A percentile compares a stretch with the other conserved stretches of the same genome.
These are phyloP conservation scores for Triticum monococcum DNA, from an alignment of 176 grass and related monocot species.

Conservation along the genomic window DNA sequence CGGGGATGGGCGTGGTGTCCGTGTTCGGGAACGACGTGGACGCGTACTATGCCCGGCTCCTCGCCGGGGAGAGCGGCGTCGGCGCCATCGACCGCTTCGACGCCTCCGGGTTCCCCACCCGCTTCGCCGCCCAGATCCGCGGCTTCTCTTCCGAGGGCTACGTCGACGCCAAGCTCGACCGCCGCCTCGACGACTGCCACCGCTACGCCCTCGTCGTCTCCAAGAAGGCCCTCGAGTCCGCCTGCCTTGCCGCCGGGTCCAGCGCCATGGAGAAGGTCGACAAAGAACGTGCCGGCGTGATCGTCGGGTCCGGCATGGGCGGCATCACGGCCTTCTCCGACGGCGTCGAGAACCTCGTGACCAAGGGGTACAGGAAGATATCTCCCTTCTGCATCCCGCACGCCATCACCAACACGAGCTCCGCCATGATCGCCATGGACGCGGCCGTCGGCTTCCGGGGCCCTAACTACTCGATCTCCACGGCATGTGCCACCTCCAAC, in stretches of 20 bases:
- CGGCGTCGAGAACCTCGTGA: conserved; percentile 10
- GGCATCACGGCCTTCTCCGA: conserved; percentile 17
- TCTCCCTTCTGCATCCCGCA: conserved; percentile 25
- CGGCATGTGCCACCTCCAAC: conserved; percentile 45
- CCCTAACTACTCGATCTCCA: conserved; percentile 27
- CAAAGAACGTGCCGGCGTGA: conserved; percentile 33
- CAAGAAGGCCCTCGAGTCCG: conserved; percentile 56
- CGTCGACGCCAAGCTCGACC: conserved; percentile 40
- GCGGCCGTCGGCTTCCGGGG: neutral
- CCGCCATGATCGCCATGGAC: conserved; percentile 28
- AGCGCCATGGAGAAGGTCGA: conserved; percentile 19
- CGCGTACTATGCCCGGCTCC: conserved; percentile 40
- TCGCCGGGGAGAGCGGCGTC: conserved; percentile 35
- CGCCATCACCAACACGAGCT: conserved; percentile 17
- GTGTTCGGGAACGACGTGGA: conserved; percentile 55
- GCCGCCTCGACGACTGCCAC: conserved; percentile 45
- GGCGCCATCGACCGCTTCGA: conserved; percentile 43
- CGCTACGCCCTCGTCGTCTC: conserved; percentile 49
- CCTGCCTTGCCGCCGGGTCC: conserved; percentile 36
- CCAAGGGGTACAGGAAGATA: conserved; percentile 15
- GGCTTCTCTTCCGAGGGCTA: conserved; percentile 39
- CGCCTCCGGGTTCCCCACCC: conserved; percentile 10
- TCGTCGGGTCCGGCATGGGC: conserved; percentile 33
- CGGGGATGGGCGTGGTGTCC: conserved; percentile 51
- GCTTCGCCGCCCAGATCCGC: conserved; percentile 47